Evolutionary conservation across 2,329 filamentous ascomycete species (phyloP), one percentile per base, ranked within the genome.

Genomic region (Coniochaeta sp.): DNA sequence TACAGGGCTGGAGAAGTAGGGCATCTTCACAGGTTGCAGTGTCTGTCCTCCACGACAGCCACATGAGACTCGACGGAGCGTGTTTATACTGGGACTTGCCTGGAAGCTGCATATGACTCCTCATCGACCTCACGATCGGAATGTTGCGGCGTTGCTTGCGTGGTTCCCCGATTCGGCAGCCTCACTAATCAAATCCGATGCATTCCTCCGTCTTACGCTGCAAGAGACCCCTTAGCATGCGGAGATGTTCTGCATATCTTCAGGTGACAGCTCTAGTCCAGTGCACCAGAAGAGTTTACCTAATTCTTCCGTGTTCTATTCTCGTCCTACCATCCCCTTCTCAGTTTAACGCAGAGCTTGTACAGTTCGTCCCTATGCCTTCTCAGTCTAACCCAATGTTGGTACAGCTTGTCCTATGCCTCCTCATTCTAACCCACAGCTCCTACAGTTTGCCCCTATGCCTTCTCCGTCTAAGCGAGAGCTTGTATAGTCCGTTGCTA

Each of bases 1-100:
- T 10, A 60, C 40, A 12, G 55, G 55, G 61, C 57, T 52, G 28
- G 8, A 28, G 58, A 64, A 64, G 60, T 42, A 62, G 8, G 62
- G 58, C 64, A 65, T 65, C 1, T 40, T 60, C 40, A 26, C 10
- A 19, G 10, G 8, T 42, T n/a, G 14, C 38, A 42, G 38, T 19
- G 34, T 7, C 9, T 36, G 3, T 6, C 3, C 9, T 36, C 34
- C 3, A 36, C 34, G 9, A 36, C 34, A 14, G 34, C 34, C 14
- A 3, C 34, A 12, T 8, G 34, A 12, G 34, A 36, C 34, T 36
- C 12, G 34, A 3, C 34, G 5, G 12, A 36, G 34, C 10, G 10
- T 12, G n/a, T 40, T 40, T 40, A 40, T 40, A 40, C 9, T 10
- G 38, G 52, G 55, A 56, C 26, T 65, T 61, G 22, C 34, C n/a